Conservation (phyloP, 2,329 filamentous ascomycete genomes). For the Botrytis elliptica region DNA sequence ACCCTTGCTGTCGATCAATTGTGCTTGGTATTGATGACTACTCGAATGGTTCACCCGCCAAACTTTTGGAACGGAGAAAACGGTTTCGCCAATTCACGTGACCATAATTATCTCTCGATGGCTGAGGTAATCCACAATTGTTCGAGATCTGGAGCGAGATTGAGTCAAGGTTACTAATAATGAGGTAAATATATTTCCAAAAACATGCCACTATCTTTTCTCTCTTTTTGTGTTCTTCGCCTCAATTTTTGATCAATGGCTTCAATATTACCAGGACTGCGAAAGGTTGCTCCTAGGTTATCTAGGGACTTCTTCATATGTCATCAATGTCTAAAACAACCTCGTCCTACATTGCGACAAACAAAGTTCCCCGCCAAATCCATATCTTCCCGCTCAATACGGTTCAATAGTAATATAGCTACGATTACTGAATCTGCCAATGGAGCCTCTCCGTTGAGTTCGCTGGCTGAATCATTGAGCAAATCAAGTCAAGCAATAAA, state of each 20-base stretch:
- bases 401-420: conserved; percentile 37
- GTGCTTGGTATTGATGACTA: not conserved
- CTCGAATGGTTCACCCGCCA: not conserved
- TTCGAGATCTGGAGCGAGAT: conserved; percentile 1
- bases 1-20: conserved; percentile 7
- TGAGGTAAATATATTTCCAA: not conserved
- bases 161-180: not conserved
- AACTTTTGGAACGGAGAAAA: not conserved
- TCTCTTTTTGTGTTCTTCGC: not conserved
- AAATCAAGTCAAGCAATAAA: conserved; percentile 32
- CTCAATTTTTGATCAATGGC: conserved; percentile 32
- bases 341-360: conserved; percentile 15
- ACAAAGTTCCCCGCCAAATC: conserved; percentile 30
- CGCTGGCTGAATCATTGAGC: conserved; percentile 6
- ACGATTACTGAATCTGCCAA: conserved; percentile 13
- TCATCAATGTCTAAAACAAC: conserved; percentile 34
- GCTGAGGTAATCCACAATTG: conserved; percentile 7
- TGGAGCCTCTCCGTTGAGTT: conserved; percentile 28
- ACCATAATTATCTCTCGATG: not conserved
- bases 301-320: conserved; percentile 38
- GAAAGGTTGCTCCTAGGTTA: conserved; percentile 34
- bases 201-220: conserved; percentile 9
- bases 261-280: conserved; percentile 36
- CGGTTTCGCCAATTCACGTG: not conserved
- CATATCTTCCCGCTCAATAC: conserved; percentile 29